These are phyloP conservation scores for Sugiyamaella castrensis DNA, from an alignment of 1,139 yeast genomes.

Conservation along the genomic window DNA sequence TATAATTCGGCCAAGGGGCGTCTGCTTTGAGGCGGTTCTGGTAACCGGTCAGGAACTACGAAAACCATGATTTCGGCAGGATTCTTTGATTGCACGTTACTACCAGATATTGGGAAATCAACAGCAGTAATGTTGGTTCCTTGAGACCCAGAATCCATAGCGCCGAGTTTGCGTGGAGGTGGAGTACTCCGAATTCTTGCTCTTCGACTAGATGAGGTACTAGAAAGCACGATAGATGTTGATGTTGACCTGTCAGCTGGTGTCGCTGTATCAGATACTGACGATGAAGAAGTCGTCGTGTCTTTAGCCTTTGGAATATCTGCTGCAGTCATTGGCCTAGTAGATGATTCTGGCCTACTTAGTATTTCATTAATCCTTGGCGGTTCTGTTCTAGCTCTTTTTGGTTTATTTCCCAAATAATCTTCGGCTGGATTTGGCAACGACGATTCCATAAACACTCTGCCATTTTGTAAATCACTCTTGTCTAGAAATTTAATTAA, in stretches of 20 bases:
- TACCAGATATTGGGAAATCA: conserved; percentile 1
- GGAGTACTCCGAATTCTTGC: conserved; percentile 5
- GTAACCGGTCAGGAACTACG: conserved; percentile 37
- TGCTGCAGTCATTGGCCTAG: too few species aligned
- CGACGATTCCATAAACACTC: conserved; percentile 34
- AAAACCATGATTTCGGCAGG: conserved; percentile 32
- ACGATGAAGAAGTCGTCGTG: background rate
- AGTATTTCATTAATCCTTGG: background rate
- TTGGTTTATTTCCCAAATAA: conserved; percentile 11
- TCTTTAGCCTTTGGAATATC: background rate
- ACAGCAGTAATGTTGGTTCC: conserved; percentile 5
- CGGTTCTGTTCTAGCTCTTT: conserved; percentile 7
- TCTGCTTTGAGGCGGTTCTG: conserved; percentile 35
- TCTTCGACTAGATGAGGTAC: conserved; percentile 1
- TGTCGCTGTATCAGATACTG: background rate
- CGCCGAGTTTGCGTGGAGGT: conserved; percentile 2
- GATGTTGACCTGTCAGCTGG: background rate
- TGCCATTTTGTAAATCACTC: conserved; percentile 45
- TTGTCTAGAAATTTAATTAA: conserved; percentile 44
- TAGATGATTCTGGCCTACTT: too few species aligned
- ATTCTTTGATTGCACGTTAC: background rate
- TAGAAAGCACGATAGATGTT: background rate
- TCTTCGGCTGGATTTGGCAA: conserved; percentile 24
- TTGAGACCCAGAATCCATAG: background rate
- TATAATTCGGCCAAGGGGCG: conserved; percentile 77